These are phyloP conservation scores for Epichloe gansuensis DNA, from an alignment of 2,329 filamentous ascomycete species.

Conservation along the genomic window DNA sequence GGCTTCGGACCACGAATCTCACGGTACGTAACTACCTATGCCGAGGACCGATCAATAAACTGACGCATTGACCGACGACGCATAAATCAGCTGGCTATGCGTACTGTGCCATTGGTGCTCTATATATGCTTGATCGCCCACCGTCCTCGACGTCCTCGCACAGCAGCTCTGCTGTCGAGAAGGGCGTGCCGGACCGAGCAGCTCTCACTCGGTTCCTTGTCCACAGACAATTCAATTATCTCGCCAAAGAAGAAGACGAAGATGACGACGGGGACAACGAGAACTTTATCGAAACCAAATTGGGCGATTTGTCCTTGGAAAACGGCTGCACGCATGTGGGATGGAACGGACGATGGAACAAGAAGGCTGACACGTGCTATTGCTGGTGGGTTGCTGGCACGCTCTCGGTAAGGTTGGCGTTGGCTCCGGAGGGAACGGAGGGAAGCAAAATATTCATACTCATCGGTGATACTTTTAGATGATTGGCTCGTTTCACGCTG, in stretches of 20 bases:
- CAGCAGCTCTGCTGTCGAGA: constrained; percentile 16
- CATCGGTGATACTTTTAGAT: constrained; percentile 29
- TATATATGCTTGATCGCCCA: constrained; percentile 61
- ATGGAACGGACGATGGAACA: constrained; percentile 85
- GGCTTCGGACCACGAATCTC: constrained; percentile 65
- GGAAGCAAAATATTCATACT: background rate
- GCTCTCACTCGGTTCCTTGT: constrained; percentile 43
- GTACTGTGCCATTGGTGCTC: constrained; percentile 71
- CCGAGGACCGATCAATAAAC: background rate
- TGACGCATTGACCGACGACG: background rate
- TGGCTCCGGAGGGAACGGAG: background rate
- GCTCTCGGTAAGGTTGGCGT: constrained; percentile 23
- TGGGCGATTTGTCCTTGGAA: constrained; percentile 23
- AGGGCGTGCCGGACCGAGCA: constrained; percentile 21
- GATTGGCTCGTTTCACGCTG: constrained; percentile 42
- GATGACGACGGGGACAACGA: constrained; percentile 31
- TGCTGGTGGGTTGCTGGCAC: constrained; percentile 80
- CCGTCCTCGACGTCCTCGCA: constrained; percentile 17
- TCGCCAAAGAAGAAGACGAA: constrained; percentile 31
- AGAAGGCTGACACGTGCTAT: constrained; percentile 90
- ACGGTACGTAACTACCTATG: constrained; percentile 41
- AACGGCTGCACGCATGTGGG: constrained; percentile 43
- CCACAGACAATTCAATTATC: constrained; percentile 50
- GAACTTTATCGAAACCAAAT: constrained; percentile 21
- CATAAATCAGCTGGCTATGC: constrained; percentile 61